Conservation (phyloP, 2,329 filamentous ascomycete genomes). For the Aspergillus felis region DNA sequence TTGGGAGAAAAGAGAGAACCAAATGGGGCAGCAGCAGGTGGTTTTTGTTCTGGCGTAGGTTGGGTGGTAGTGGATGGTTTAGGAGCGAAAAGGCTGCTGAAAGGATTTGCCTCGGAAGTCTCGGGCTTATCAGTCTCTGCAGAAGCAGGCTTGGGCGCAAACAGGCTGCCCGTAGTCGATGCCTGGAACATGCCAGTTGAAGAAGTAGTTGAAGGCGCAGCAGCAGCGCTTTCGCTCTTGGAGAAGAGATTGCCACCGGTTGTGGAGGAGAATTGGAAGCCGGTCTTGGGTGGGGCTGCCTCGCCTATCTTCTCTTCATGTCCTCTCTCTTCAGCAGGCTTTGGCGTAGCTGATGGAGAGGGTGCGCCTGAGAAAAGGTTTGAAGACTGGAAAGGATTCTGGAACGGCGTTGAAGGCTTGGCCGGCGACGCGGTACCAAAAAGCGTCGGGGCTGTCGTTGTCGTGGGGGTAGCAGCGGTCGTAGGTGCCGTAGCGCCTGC, state of each 20-base stretch:
- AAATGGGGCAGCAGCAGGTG: slow-evolving; percentile 10
- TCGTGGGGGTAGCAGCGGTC: slow-evolving; percentile 7
- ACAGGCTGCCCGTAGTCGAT: slow-evolving; percentile 18
- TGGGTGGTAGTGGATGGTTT: slow-evolving; percentile 13
- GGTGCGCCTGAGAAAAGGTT: slow-evolving; percentile 16
- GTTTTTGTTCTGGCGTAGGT: slow-evolving; percentile 12
- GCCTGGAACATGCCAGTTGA: slow-evolving; percentile 15
- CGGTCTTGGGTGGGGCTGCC: slow-evolving; percentile 10
- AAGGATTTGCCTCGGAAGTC: slow-evolving; percentile 16
- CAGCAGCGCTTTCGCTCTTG: slow-evolving; percentile 8
- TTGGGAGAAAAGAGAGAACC: slow-evolving; percentile 16
- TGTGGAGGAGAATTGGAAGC: slow-evolving; percentile 12
- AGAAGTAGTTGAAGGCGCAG: slow-evolving; percentile 8
- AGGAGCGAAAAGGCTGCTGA: slow-evolving; percentile 16
- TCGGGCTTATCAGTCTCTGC: slow-evolving; percentile 13
- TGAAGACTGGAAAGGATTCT: slow-evolving; percentile 20
- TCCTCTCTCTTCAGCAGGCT: slow-evolving; percentile 10
- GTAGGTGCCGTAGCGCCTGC: slow-evolving; percentile 13
- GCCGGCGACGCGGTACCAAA: slow-evolving; percentile 14
- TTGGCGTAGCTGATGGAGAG: slow-evolving; percentile 6
- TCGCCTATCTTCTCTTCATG: slow-evolving; percentile 11
- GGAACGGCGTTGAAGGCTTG: slow-evolving; percentile 14
- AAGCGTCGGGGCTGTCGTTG: slow-evolving; percentile 14
- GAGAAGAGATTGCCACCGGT: slow-evolving; percentile 17
- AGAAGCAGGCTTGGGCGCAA: slow-evolving; percentile 18